Base-by-base conservation (phyloP, 257 asterid genomes). In the Plantago major region DNA sequence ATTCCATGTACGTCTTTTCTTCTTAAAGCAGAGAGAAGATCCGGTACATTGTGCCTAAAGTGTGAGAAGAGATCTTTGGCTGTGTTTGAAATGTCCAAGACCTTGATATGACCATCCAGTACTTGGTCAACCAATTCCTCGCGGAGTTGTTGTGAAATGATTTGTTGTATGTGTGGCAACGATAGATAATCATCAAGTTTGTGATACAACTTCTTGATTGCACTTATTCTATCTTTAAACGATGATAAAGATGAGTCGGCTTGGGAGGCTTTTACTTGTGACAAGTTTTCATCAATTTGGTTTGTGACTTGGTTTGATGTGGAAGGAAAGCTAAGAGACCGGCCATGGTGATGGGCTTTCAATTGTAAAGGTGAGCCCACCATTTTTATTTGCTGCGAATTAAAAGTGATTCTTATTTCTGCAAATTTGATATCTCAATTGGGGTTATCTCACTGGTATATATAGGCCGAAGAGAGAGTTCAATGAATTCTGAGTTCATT, bases 1-100 rank as follows among this genome's bases (percentile, higher is more conserved):
- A 58, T 15, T 38, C 47, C 63, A 40, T 45, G 14, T 3, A 14
- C 28, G 16, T 58, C 63, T 30, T 43, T 42, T 42, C 63, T 40
- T 12, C 63, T 58, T 17, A 58, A 18, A 15, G 47, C 19, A 42
- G 63, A 58, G 10, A 58, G 63, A 58, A 58, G 63, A 58, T 18
- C 63, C 16, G 42, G 63, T 15, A 58, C 11, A 43, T 45, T n/a
- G 3, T 38, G 37, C 30, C 42, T 58, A 19, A 18, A 17, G 49
- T 58, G 37, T 15, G 47, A 58, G 63, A 58, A 42, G 63, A 58
- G 11, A 42, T 58, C 63, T 5, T 58, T 58, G 11, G 63, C 49
- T 11, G 45, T 45, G 50, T 18, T 43, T 28, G 48, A 58, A 42
- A 48, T 30, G 26, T 42, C 63, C n/a, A 58, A 42, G 50, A 58